These are phyloP conservation scores for Teratosphaeria viscida DNA, from an alignment of 2,329 filamentous ascomycete species.

Conservation along the genomic window DNA sequence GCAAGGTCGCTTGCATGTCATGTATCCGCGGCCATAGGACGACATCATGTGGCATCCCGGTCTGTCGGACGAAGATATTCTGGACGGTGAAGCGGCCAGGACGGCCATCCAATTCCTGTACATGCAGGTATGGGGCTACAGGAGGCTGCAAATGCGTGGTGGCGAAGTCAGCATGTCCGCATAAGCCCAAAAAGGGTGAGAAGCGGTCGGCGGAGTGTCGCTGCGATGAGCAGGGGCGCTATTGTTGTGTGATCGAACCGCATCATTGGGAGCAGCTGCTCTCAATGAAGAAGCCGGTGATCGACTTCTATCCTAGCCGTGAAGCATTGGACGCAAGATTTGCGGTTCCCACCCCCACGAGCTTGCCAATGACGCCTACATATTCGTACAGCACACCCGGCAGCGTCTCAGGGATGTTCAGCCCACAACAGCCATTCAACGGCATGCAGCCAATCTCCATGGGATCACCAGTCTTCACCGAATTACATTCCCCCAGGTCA, in stretches of 20 bases:
- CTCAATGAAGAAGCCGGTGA: constrained; percentile 18
- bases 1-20: constrained; percentile 27
- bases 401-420: background rate
- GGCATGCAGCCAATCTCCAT: background rate
- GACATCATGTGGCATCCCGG: constrained; percentile 25
- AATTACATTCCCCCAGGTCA: constrained; percentile 5
- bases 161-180: constrained; percentile 21
- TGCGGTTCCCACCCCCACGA: constrained; percentile 3
- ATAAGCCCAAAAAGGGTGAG: constrained; percentile 26
- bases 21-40: constrained; percentile 27
- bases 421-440: background rate
- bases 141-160: constrained; percentile 26
- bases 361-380: constrained; percentile 10
- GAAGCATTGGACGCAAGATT: constrained; percentile 19
- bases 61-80: constrained; percentile 25
- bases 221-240: constrained; percentile 25
- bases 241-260: constrained; percentile 23
- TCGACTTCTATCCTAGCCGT: constrained; percentile 19
- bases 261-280: constrained; percentile 22
- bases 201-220: constrained; percentile 24
- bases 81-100: constrained; percentile 27
- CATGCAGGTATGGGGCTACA: constrained; percentile 22
- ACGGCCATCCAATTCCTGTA: constrained; percentile 24
- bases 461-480: constrained; percentile 8
- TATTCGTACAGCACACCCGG: constrained; percentile 3